Evolutionary conservation across 202 grass and related monocot genomes (phyloP).

Genomic region (Eragrostis tef): DNA sequence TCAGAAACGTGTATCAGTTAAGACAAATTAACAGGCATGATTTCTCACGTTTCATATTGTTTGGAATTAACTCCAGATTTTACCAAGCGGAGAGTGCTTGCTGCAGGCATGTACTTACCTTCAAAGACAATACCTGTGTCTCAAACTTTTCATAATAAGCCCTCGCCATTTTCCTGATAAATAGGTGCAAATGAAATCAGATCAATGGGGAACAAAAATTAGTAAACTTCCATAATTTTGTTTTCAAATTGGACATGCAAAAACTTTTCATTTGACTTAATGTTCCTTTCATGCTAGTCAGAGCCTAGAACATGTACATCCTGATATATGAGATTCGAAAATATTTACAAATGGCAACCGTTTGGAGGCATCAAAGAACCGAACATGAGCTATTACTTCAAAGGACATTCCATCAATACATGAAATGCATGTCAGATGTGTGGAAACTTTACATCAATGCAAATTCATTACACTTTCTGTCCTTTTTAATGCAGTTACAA

Average conservation of each 20-base stretch:
- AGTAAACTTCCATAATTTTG: not conserved
- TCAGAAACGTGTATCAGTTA: constrained; percentile 21
- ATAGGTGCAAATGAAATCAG: not conserved
- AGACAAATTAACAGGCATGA: not conserved
- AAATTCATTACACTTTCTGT: not conserved
- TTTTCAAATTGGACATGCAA: not conserved
- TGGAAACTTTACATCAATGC: not conserved
- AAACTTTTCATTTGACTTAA: not conserved
- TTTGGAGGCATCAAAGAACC: constrained; percentile 19
- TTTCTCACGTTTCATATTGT: constrained; percentile 20
- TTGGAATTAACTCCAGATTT: constrained; percentile 7
- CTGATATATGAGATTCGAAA: not conserved
- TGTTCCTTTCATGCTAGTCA: not conserved
- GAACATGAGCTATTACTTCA: not conserved
- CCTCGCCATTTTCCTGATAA: constrained; percentile 56
- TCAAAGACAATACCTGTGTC: constrained; percentile 45
- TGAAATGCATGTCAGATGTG: not conserved
- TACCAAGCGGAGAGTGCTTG: constrained; percentile 1
- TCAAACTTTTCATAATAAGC: constrained; percentile 56
- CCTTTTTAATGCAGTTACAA: constrained; percentile 4
- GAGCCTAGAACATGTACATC: not conserved
- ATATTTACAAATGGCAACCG: constrained; percentile 5
- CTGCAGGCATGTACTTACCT: constrained; percentile 40
- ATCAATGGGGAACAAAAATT: not conserved
- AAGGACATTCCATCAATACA: constrained; percentile 11